These are phyloP conservation scores for Talaromyces proteolyticus DNA, from an alignment of 495 filamentous ascomycete genomes.

Conservation along the genomic window DNA sequence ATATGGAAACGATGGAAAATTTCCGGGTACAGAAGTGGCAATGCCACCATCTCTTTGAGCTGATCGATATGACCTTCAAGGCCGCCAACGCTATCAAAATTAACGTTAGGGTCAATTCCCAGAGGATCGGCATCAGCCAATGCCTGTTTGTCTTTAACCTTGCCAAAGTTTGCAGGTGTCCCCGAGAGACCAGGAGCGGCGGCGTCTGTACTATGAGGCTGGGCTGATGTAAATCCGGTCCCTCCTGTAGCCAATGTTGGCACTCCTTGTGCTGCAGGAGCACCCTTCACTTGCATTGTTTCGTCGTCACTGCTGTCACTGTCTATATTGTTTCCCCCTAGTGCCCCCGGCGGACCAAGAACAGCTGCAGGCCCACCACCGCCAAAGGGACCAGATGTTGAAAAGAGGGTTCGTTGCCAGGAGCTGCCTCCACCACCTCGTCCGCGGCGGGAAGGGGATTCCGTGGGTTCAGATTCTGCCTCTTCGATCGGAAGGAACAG, in stretches of 20 bases:
- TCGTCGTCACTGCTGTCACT: constrained; percentile 98
- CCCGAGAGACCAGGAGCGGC: constrained; percentile 57
- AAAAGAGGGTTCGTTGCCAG: constrained; percentile 74
- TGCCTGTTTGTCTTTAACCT: constrained; percentile 72
- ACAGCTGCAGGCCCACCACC: constrained; percentile 69
- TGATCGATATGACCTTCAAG: constrained; percentile 88
- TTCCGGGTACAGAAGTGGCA: constrained; percentile 91
- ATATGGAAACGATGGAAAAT: constrained; percentile 90
- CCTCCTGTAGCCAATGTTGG: constrained; percentile 64
- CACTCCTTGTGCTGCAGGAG: constrained; percentile 62
- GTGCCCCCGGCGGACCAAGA: constrained; percentile 71
- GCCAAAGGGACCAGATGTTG: constrained; percentile 87
- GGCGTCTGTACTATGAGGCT: constrained; percentile 60
- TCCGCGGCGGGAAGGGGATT: constrained; percentile 63
- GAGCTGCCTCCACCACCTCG: constrained; percentile 43
- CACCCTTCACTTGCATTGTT: constrained; percentile 44
- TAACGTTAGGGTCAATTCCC: constrained; percentile 84
- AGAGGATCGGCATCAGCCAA: constrained; percentile 91
- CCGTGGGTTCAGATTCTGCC: constrained; percentile 51
- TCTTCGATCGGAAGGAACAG: constrained; percentile 58
- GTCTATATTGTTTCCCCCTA: constrained; percentile 68
- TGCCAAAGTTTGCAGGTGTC: constrained; percentile 81
- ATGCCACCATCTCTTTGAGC: constrained; percentile 94
- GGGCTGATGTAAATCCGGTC: constrained; percentile 42
- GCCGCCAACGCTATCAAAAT: constrained; percentile 89